These are phyloP conservation scores for Artomyces pyxidatus DNA, from an alignment of 768 basidiomycete species.

Conservation along the genomic window DNA sequence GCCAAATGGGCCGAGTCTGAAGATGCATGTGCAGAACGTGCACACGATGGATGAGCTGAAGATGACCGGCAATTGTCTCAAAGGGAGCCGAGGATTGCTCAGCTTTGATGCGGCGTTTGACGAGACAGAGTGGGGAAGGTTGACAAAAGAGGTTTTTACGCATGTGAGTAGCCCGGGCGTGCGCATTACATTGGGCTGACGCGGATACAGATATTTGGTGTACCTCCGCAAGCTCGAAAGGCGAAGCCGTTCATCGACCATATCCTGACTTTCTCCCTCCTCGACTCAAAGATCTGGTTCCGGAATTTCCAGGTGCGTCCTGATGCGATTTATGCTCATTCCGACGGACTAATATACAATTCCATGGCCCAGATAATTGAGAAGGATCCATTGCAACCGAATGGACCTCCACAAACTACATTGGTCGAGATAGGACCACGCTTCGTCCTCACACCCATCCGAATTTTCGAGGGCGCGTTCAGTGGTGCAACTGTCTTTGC, in stretches of 20 bases:
- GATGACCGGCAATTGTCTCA: slow-evolving; percentile 98
- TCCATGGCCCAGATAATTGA: slow-evolving; percentile 66
- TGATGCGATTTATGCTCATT: neutral
- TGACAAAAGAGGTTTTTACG: slow-evolving; percentile 90
- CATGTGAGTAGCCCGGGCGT: slow-evolving; percentile 48
- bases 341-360: neutral
- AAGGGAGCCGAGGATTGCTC: slow-evolving; percentile 86
- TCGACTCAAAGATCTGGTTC: slow-evolving; percentile 98
- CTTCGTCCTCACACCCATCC: slow-evolving; percentile 94
- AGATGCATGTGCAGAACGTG: slow-evolving; percentile 95
- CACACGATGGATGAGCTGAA: slow-evolving; percentile 99
- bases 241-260: slow-evolving; percentile 98
- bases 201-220: slow-evolving; percentile 76
- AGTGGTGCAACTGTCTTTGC: slow-evolving; percentile 91
- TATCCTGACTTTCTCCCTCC: slow-evolving; percentile 89
- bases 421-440: slow-evolving; percentile 96
- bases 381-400: slow-evolving; percentile 86
- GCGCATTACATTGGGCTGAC: neutral
- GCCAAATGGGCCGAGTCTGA: slow-evolving; percentile 95
- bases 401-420: slow-evolving; percentile 77
- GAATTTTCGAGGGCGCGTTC: slow-evolving; percentile 98
- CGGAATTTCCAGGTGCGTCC: slow-evolving; percentile 85
- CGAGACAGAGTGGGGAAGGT: slow-evolving; percentile 73
- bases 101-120: slow-evolving; percentile 92
- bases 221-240: slow-evolving; percentile 82